Evolutionary conservation across 306 rosid species (phyloP), one percentile per base, ranked within the genome.

Genomic region (Casuarina cunninghamiana): DNA sequence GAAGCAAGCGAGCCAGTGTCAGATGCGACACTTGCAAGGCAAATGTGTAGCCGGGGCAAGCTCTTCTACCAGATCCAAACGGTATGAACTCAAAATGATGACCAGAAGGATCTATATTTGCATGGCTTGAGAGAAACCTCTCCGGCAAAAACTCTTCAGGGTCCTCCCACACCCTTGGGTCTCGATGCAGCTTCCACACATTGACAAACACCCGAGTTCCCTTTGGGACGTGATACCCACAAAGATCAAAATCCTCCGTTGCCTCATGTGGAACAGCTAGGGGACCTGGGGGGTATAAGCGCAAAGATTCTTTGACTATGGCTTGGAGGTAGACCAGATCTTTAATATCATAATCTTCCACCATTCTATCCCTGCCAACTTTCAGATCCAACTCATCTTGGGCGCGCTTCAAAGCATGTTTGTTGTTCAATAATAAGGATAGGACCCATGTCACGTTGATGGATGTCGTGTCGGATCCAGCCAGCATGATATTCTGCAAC

Each of bases 141-240:
- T 89, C 89, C 0, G 93, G 96, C 19, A n/a, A 26, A 77, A 91
- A 91, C 8, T 41, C 62, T 13, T 85, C 89, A 0, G 88, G 84
- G 38, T 89, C 81, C 0, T 63, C 4, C 93, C 93, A 91, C 37
- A 81, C 15, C 12, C 16, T 72, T 15, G 90, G 90, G 61, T 91
- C 89, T 60, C 96, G 83, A 6, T 85, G 96, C 26, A 91, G 54
- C 71, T 81, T 91, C 91, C 89, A 91, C 10, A 82, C 78, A 60
- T 91, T 91, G 37, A 84, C 89, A 4, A 84, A 75, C 17, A 86
- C 78, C 21, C 83, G 92, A 0, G 90, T 89, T 4, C 93, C 93
- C 62, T 77, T 87, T 1, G 84, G 88, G 0, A 89, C 66, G 6
- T 42, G 41, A 12, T 82, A 86, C 55, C 82, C 88, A 0, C 76